Evolutionary conservation across 768 basidiomycete species (phyloP), one percentile per base, ranked within the genome.

Genomic region (Termitomyces sp.): DNA sequence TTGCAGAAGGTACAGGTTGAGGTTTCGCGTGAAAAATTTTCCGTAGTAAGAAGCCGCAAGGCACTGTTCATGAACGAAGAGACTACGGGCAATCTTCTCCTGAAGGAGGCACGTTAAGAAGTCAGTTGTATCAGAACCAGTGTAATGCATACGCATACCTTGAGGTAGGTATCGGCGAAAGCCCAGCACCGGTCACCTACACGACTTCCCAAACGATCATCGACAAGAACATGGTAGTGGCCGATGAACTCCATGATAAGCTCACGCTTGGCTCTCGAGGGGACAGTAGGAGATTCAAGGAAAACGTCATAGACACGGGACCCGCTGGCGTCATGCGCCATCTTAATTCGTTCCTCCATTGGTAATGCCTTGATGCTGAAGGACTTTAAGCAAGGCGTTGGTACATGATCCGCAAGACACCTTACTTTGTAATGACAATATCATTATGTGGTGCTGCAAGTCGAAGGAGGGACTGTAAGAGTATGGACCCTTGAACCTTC

Each of bases 181-280:
- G 80, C 84, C 93, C 94, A 98, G 62, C 89, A 91, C n/a, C 88
- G 85, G 65, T 95, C 96, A 5, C 83, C 91, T 0, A 98, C 86
- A 48, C 93, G 80, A 65, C 91, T 92, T 46, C 97, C 97, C 61
- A 97, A 84, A 46, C 89, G 85, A 68, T 98, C 93, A 67, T 95
- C 90, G 5, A 90, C 90, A 35, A 99, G 84, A 32, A 74, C 67
- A 66, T 88, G 86, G 71, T 87, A 97, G 58, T 87, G 81, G 6
- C 87, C 91, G 40, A 94, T 80, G 66, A 96, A 85, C 5, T 80
- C 77, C 67, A 86, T 74, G 46, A 97, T 81, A 50, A 96, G 80
- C 61, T 79, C 76, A 9, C 90, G 83, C 61, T 90, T 88, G 22
- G 77, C 76, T 66, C 86, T 89, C 28, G 76, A 68, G 2, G 85